A percentile compares a stretch with the other conserved stretches of the same genome.
These are phyloP conservation scores for Cladophialophora exuberans DNA, from an alignment of 2,329 filamentous ascomycete genomes.

Conservation along the genomic window DNA sequence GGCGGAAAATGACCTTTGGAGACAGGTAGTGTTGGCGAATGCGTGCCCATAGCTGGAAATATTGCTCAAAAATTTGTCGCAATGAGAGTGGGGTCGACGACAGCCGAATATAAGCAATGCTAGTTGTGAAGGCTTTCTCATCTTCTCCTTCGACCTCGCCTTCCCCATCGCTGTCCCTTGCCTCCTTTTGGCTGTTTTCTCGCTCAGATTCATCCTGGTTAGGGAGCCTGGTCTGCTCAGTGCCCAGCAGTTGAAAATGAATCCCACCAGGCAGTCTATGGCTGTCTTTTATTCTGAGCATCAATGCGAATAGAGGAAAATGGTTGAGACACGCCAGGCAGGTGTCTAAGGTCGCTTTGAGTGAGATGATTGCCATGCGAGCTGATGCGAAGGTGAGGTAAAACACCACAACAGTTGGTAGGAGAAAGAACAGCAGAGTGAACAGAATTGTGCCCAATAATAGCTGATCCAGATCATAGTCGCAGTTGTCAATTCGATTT, in stretches of 20 bases:
- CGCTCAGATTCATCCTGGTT: conserved; percentile 12
- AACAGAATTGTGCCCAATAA: conserved; percentile 96
- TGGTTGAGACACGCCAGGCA: conserved; percentile 93
- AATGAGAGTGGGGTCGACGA: conserved; percentile 88
- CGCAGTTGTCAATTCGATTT: conserved; percentile 97
- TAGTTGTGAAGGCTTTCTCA: too few relatives aligned
- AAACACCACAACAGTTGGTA: conserved; percentile 94
- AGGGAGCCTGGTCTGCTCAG: conserved; percentile 15
- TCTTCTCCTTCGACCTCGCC: conserved; percentile 21
- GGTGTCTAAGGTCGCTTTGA: conserved; percentile 91
- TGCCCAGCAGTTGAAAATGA: conserved; percentile 28
- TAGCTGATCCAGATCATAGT: conserved; percentile 96
- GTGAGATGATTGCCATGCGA: conserved; percentile 88
- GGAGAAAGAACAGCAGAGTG: conserved; percentile 88
- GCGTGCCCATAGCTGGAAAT: conserved; percentile 90
- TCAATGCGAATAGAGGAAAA: conserved; percentile 94
- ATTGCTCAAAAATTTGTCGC: conserved; percentile 94
- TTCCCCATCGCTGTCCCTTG: conserved; percentile 5
- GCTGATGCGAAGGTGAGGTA: conserved; percentile 95
- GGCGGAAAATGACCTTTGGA: conserved; percentile 81
- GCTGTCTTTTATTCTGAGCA: conserved; percentile 94
- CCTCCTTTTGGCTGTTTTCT: conserved; percentile 1
- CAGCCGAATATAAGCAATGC: conserved; percentile 26
- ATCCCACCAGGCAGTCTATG: conserved; percentile 76
- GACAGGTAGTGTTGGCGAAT: conserved; percentile 95